These are phyloP conservation scores for Metschnikowia arizonensis DNA, from an alignment of 805 yeast species.

Conservation along the genomic window DNA sequence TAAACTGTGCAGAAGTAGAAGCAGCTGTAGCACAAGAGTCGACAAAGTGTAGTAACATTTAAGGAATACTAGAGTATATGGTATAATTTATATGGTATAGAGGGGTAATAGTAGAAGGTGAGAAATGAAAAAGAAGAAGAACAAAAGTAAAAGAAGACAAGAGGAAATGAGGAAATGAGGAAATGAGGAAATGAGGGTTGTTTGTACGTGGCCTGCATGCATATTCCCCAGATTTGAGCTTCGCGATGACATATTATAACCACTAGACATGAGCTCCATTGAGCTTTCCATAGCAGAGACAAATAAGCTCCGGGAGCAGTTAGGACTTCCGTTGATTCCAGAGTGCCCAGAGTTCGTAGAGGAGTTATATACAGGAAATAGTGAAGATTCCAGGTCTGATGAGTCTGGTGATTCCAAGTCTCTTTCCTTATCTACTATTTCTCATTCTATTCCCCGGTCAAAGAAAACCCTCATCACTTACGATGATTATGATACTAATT, in stretches of 20 bases:
- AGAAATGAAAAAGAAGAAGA: not conserved
- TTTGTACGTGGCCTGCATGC: slow-evolving; percentile 1
- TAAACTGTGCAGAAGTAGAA: slow-evolving; percentile 36
- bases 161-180: too few relatives aligned
- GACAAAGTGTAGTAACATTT: not conserved
- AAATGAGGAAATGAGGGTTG: too few relatives aligned
- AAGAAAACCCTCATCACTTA: slow-evolving; percentile 6
- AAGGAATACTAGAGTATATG: too few relatives aligned
- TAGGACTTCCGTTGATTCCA: slow-evolving; percentile 54
- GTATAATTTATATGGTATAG: too few relatives aligned
- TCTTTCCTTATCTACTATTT: too few relatives aligned
- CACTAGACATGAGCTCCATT: slow-evolving; percentile 6
- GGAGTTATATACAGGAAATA: too few relatives aligned
- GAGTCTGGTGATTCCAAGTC: too few relatives aligned
- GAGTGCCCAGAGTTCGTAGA: too few relatives aligned
- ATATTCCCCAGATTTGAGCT: not conserved
- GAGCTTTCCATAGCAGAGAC: slow-evolving; percentile 50
- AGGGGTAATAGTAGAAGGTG: too few relatives aligned
- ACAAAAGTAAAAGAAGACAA: not conserved
- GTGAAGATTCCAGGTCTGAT: too few relatives aligned
- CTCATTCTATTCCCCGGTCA: too few relatives aligned
- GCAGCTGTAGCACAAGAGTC: slow-evolving; percentile 46
- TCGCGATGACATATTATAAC: not conserved
- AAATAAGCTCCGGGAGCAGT: slow-evolving; percentile 45
- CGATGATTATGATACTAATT: slow-evolving; percentile 12